Base-by-base conservation (phyloP, 2,329 filamentous ascomycete genomes). In the Sphaerulina populicola region DNA sequence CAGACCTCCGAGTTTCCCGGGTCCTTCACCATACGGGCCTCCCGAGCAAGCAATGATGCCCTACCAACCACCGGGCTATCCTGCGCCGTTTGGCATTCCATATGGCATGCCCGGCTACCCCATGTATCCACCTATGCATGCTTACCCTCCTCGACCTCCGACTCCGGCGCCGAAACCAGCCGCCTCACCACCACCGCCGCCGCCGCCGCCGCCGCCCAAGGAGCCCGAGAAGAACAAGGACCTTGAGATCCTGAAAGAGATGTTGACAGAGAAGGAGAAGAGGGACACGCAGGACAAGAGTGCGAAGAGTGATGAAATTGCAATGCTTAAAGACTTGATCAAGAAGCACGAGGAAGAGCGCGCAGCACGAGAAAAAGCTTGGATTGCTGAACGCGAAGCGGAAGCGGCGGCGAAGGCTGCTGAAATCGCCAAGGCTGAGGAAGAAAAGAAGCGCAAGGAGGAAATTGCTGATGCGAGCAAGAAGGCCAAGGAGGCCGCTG, bases 401-500 rank as follows among this genome's bases (percentile, higher is more conserved):
- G 58, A 64, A 30, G 64, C 58, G 7, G 67, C 65, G 29, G 64
- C 59, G 10, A 55, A 55, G 14, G 61, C 60, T 6, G 61, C 60
- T 8, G 56, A 57, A 40, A 57, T 64, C 39, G 66, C 69, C 10
- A 69, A 74, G 44, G 74, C 74, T n/a, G 71, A 71, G 36, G 77
- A 77, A 62, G 76, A 73, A 53, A 72, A 73, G 18, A 71, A 72
- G 36, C 72, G 73, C 18, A 73, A 72, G 51, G 69, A 72, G 33
- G 57, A 61, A 38, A 54, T 62, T 29, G 70, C 69, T 42, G 68
- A 69, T 43, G 70, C 66, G 36, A 66, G 68, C 0, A 69, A 71
- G 51, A 64, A 75, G 14, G 76, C 78, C 36, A 68, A 72, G 37
- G 72, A 78, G 44, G 74, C 72, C 2, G 75, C 76, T 2, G 74